Conservation (phyloP, 2,329 filamentous ascomycete genomes). For the Ilyonectria mors-panacis region DNA sequence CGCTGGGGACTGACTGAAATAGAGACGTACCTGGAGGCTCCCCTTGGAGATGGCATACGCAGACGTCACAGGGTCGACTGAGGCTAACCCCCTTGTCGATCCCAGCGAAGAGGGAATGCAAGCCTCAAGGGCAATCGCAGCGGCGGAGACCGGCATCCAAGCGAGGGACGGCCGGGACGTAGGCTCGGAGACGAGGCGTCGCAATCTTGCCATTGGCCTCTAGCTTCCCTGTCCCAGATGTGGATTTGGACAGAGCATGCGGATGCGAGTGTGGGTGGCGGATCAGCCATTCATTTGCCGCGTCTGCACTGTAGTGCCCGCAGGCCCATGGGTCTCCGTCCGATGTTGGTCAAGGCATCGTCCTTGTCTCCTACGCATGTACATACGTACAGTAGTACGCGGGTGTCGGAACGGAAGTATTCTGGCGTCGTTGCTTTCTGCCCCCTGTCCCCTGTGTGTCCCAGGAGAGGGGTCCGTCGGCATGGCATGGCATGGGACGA, state of each 20-base stretch:
- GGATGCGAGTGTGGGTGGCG: slow-evolving; percentile 27
- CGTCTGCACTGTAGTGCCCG: slow-evolving; percentile 24
- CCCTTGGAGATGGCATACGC: not conserved
- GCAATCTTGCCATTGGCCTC: slow-evolving; percentile 30
- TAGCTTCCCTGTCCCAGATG: slow-evolving; percentile 19
- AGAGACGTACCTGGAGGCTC: not conserved
- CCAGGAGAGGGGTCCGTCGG: slow-evolving; percentile 17
- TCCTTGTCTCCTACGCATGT: slow-evolving; percentile 23
- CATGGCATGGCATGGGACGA: slow-evolving; percentile 31
- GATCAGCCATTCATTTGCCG: slow-evolving; percentile 34
- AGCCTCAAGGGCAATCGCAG: slow-evolving; percentile 21
- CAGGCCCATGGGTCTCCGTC: slow-evolving; percentile 22
- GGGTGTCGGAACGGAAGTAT: slow-evolving; percentile 36
- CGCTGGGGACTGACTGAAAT: slow-evolving; percentile 2
- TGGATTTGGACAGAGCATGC: slow-evolving; percentile 11
- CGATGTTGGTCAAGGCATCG: slow-evolving; percentile 29
- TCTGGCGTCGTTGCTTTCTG: slow-evolving; percentile 23
- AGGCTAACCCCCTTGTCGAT: slow-evolving; percentile 4
- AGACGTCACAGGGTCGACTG: not conserved
- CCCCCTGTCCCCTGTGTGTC: slow-evolving; percentile 21
- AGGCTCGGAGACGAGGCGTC: slow-evolving; percentile 28
- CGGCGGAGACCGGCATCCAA: slow-evolving; percentile 30
- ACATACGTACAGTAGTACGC: slow-evolving; percentile 8
- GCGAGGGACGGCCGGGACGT: slow-evolving; percentile 28
- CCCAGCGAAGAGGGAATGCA: slow-evolving; percentile 2